Percentiles rank a stretch among this genome's conserved stretches.
Conservation (phyloP, 1,284 basidiomycete species). For the Cutaneotrichosporon cavernicola region DNA sequence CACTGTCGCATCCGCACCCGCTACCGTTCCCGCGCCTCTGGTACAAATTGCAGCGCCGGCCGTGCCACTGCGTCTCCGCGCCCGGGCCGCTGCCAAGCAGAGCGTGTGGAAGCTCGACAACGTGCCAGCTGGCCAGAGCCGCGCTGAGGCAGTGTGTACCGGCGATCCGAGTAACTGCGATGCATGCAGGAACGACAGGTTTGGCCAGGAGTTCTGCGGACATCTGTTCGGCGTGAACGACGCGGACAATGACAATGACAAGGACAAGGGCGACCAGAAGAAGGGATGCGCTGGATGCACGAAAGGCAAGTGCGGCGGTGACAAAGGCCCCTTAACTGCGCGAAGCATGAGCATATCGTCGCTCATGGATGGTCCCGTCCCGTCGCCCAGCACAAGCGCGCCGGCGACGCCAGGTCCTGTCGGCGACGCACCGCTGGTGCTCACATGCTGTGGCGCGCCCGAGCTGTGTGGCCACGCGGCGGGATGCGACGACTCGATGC, state of each 20-base stretch:
- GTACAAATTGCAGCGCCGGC: conserved; percentile 14
- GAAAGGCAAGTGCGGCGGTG: conserved; percentile 8
- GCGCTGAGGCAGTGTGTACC: conserved; percentile 46
- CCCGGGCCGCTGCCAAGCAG: conserved; percentile 23
- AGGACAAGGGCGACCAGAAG: background rate
- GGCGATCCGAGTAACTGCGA: conserved; percentile 53
- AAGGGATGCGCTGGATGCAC: conserved; percentile 18
- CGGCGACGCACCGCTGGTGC: conserved; percentile 34
- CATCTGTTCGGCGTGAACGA: conserved; percentile 58
- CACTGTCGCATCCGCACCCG: background rate
- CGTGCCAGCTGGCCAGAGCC: conserved; percentile 19
- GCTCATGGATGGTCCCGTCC: conserved; percentile 16
- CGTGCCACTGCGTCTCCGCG: conserved; percentile 23
- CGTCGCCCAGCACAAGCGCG: background rate
- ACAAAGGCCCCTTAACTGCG: background rate
- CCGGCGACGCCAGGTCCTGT: conserved; percentile 9
- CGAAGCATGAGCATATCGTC: conserved; percentile 12
- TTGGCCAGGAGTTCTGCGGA: conserved; percentile 75
- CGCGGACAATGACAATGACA: background rate
- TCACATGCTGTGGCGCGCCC: conserved; percentile 47
- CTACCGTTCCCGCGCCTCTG: background rate
- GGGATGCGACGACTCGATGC: conserved; percentile 30
- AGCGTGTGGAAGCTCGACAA: conserved; percentile 39
- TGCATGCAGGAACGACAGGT: conserved; percentile 50
- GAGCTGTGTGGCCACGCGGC: conserved; percentile 40